A percentile compares a stretch with the other conserved stretches of the same genome.
Conservation (phyloP, 2,329 filamentous ascomycete species). For the Pyrenophora graminea region DNA sequence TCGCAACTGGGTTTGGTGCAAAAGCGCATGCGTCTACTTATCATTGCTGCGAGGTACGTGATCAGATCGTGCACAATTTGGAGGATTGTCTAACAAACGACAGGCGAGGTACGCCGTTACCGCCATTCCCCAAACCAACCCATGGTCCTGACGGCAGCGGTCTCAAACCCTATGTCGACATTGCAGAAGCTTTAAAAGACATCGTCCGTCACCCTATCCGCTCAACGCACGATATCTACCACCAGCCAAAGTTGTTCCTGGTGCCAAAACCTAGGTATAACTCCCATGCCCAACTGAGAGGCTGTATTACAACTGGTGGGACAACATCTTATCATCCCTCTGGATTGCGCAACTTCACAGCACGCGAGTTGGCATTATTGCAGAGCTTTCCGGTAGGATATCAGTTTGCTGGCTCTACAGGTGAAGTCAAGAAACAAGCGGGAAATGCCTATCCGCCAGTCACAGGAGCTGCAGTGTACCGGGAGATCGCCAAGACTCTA, state of each 20-base stretch:
- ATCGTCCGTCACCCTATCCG: constrained; percentile 5
- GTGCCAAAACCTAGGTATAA: neutral
- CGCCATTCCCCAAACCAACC: constrained; percentile 34
- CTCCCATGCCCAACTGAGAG: neutral
- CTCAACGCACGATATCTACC: constrained; percentile 17
- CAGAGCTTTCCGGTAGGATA: constrained; percentile 25
- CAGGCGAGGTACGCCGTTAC: constrained; percentile 30
- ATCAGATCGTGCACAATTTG: neutral
- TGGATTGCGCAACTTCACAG: constrained; percentile 21
- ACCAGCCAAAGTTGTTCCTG: constrained; percentile 14
- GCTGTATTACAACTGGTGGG: constrained; percentile 26
- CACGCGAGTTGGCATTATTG: constrained; percentile 21
- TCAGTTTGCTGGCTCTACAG: constrained; percentile 11
- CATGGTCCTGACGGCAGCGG: constrained; percentile 29
- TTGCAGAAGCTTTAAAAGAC: constrained; percentile 26
- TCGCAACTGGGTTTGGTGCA: constrained; percentile 31
- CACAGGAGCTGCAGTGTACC: constrained; percentile 16
- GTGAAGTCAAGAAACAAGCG: constrained; percentile 19
- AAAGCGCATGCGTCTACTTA: constrained; percentile 29
- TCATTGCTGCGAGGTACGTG: constrained; percentile 34
- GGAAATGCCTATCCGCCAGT: constrained; percentile 32
- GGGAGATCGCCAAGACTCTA: constrained; percentile 7
- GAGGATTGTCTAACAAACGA: constrained; percentile 9
- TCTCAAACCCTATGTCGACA: constrained; percentile 22
- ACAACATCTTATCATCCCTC: constrained; percentile 19